Evolutionary conservation across 129 eudicot species (phyloP).

Genomic region (Apium graveolens): DNA sequence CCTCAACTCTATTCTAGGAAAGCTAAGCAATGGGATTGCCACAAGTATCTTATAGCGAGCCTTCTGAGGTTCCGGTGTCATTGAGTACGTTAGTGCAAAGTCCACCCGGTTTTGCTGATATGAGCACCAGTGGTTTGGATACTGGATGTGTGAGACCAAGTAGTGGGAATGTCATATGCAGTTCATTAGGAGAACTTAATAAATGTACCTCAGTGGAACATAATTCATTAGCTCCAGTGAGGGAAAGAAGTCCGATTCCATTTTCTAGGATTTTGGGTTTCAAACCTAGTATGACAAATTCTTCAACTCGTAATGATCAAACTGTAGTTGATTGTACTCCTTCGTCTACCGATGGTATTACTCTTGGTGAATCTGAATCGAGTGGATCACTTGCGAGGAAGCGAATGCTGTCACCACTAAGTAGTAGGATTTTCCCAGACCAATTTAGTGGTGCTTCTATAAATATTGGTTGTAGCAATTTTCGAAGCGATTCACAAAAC

Average conservation of each 20-base stretch:
- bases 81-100: constrained; percentile 23
- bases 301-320: constrained; percentile 21
- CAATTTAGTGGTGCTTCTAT: constrained; percentile 39
- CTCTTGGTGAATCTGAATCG: constrained; percentile 21
- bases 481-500: constrained; percentile 12
- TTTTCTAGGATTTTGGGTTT: constrained; percentile 64
- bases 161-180: constrained; percentile 16
- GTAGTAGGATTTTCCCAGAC: constrained; percentile 27
- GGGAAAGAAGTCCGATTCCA: constrained; percentile 29
- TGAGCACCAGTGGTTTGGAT: constrained; percentile 25
- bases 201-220: constrained; percentile 23
- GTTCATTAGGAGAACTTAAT: constrained; percentile 29
- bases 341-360: constrained; percentile 16
- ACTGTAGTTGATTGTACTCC: constrained; percentile 10
- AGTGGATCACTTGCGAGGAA: constrained; percentile 45
- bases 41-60: constrained; percentile 37
- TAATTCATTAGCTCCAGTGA: constrained; percentile 25
- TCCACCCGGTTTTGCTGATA: constrained; percentile 21
- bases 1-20: neutral
- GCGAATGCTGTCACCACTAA: constrained; percentile 62
- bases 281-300: constrained; percentile 30
- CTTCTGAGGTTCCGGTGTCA: constrained; percentile 26
- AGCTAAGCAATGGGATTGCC: constrained; percentile 64
- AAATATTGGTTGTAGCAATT: constrained; percentile 26
- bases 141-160: constrained; percentile 23